Conservation (phyloP, 495 filamentous ascomycete genomes). For the Penicillium verhagenii region DNA sequence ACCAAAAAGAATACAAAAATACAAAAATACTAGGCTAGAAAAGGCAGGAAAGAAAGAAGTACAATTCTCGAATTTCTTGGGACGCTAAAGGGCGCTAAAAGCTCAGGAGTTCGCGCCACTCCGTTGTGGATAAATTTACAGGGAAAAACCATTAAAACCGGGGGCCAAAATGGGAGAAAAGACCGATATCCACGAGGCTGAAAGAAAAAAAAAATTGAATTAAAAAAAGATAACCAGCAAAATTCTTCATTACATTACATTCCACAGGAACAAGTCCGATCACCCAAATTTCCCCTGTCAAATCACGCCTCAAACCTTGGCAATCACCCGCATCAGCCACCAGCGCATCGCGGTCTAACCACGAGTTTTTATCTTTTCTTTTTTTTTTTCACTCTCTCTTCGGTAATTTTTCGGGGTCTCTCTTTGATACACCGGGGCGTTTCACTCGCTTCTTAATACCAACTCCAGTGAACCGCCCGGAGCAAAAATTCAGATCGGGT, state of each 20-base stretch:
- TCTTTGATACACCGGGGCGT: neutral
- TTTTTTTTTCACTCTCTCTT: too few species aligned
- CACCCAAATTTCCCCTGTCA: neutral
- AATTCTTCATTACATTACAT: neutral
- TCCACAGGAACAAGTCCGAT: neutral
- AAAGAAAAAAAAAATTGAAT: neutral
- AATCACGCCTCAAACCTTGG: neutral
- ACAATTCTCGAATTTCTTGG: neutral
- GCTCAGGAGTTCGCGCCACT: neutral
- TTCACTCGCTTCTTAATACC: neutral
- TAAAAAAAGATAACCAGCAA: neutral
- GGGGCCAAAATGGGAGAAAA: neutral
- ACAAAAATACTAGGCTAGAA: neutral
- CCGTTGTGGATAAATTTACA: neutral
- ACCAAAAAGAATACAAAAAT: neutral
- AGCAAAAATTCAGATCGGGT: neutral
- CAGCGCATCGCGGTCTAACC: neutral
- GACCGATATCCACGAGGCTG: neutral
- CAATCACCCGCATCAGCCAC: neutral
- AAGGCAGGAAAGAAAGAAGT: neutral
- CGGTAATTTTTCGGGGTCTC: neutral
- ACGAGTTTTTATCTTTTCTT: too few species aligned
- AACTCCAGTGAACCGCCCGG: neutral
- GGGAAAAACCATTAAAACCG: too few species aligned
- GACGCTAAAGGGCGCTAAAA: neutral